phyloP scores from a whole-genome alignment of 768 basidiomycete species.

The Leccinum subgranulosum region DNA sequence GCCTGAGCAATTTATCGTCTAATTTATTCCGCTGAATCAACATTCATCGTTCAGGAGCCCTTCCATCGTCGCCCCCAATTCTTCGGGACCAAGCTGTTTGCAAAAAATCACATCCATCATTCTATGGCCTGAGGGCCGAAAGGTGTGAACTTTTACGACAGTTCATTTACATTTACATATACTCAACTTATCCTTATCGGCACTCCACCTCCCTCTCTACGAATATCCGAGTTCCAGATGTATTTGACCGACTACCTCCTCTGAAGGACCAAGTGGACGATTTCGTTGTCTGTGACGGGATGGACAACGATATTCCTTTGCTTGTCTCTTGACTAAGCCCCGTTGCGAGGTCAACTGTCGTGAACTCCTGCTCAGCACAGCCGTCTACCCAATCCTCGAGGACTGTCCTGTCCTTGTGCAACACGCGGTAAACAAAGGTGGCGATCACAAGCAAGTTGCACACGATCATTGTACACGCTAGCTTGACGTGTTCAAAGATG shows the following conservation, averaged over 20 bases:
- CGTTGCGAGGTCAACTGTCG: constrained; percentile 7
- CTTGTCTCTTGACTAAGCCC: constrained; percentile 1
- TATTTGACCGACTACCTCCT: background rate
- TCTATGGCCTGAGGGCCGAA: background rate
- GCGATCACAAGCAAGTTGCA: constrained; percentile 25
- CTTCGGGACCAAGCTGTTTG: background rate
- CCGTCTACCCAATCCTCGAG: background rate
- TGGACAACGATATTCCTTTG: background rate
- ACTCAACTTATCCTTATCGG: background rate
- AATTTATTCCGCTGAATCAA: too few relatives aligned
- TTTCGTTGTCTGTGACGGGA: background rate
- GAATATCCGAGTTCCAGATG: background rate
- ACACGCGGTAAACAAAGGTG: constrained; percentile 17
- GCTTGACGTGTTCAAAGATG: constrained; percentile 24
- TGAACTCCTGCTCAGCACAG: constrained; percentile 4
- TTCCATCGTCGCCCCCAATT: too few relatives aligned
- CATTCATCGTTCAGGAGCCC: too few relatives aligned
- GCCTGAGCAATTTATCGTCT: too few relatives aligned
- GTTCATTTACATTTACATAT: background rate
- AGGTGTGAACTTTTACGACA: background rate
- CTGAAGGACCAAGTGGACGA: constrained; percentile 11
- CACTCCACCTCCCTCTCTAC: background rate
- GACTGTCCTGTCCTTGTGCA: background rate
- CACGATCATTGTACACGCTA: constrained; percentile 15
- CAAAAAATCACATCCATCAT: background rate